Percentiles rank a stretch among this genome's conserved stretches.
These are phyloP conservation scores for Rosa hybrid DNA, from an alignment of 331 rosid genomes.

Conservation along the genomic window DNA sequence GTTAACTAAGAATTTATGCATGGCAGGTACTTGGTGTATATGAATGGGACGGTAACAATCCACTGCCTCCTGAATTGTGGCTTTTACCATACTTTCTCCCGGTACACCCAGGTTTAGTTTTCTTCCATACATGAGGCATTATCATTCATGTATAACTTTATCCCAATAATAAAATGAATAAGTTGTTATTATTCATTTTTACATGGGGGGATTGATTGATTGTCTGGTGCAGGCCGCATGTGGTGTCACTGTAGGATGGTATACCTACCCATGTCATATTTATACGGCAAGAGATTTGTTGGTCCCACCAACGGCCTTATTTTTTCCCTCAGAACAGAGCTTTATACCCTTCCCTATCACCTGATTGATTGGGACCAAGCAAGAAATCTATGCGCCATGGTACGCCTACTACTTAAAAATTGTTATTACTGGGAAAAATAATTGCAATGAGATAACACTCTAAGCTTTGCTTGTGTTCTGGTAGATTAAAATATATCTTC, in stretches of 20 bases:
- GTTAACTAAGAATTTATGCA: not conserved
- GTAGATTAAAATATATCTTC: not conserved
- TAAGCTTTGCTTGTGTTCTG: not conserved
- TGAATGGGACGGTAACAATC: slow-evolving; percentile 61
- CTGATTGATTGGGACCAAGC: slow-evolving; percentile 46
- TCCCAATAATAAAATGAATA: not conserved
- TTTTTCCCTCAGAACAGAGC: slow-evolving; percentile 52
- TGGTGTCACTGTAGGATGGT: slow-evolving; percentile 68
- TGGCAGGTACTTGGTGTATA: slow-evolving; percentile 63
- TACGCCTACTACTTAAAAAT: not conserved
- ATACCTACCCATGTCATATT: slow-evolving; percentile 62
- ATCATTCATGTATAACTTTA: not conserved
- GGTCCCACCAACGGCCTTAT: slow-evolving; percentile 35
- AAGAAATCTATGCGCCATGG: slow-evolving; percentile 49
- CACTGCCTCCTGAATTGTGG: slow-evolving; percentile 64
- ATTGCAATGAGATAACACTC: not conserved
- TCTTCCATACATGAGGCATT: not conserved
- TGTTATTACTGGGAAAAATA: not conserved
- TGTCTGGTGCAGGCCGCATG: slow-evolving; percentile 46
- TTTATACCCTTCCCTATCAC: slow-evolving; percentile 47
- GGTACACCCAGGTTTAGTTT: slow-evolving; percentile 46
- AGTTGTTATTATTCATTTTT: not conserved
- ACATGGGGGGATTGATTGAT: too few relatives aligned
- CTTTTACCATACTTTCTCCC: slow-evolving; percentile 59
- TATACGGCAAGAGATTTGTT: slow-evolving; percentile 54